Evolutionary conservation across 2,329 filamentous ascomycete genomes (phyloP).

Genomic region (Xylaria sp.): DNA sequence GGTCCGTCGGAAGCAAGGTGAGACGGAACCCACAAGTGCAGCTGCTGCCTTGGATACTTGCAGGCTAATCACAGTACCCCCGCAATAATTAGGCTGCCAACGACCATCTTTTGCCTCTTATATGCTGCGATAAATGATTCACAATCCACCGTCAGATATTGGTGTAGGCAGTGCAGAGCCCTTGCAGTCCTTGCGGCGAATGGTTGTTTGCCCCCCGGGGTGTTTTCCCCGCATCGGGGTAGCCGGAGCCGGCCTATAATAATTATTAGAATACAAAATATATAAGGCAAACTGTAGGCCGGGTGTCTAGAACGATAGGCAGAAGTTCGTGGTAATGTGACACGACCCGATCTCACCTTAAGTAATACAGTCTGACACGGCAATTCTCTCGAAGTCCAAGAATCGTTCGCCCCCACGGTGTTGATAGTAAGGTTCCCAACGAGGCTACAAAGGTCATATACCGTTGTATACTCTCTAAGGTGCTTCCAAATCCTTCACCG

Average conservation of each 20-base stretch:
- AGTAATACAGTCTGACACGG: too few relatives aligned
- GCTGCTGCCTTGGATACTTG: constrained; percentile 15
- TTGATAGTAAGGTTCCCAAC: too few relatives aligned
- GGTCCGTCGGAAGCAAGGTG: not conserved
- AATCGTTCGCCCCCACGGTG: too few relatives aligned
- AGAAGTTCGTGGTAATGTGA: too few relatives aligned
- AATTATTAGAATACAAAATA: not conserved
- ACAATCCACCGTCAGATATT: not conserved
- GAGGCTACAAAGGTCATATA: too few relatives aligned
- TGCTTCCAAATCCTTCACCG: too few relatives aligned
- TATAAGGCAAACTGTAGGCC: not conserved
- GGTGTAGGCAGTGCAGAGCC: not conserved
- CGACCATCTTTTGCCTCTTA: not conserved
- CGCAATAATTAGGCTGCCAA: constrained; percentile 6
- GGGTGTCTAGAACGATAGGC: not conserved
- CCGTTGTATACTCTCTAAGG: too few relatives aligned
- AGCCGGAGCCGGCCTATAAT: not conserved
- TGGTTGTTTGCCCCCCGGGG: not conserved
- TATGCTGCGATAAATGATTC: not conserved
- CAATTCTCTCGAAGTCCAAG: too few relatives aligned
- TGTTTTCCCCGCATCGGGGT: not conserved
- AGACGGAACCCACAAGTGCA: not conserved
- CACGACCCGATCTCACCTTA: too few relatives aligned
- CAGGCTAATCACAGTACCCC: not conserved
- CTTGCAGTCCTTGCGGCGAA: not conserved